phyloP scores from a whole-genome alignment of 2,329 filamentous ascomycete genomes.

The Monilinia fructigena region DNA sequence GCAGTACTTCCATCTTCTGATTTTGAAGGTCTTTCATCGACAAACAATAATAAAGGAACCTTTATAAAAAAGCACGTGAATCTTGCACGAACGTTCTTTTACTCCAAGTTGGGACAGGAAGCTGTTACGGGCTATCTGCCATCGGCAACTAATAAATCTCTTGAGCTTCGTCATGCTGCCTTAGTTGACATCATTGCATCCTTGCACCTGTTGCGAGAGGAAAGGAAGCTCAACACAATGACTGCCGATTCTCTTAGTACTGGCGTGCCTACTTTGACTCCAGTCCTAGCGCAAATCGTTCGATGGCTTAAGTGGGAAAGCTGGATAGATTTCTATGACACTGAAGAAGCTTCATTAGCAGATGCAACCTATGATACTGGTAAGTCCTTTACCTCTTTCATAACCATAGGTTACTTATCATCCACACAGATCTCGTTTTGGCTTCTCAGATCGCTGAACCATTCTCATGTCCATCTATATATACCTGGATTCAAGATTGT shows the following conservation, averaged over 20 bases:
- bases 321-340: conserved; percentile 61
- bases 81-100: conserved; percentile 64
- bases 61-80: conserved; percentile 56
- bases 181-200: conserved; percentile 69
- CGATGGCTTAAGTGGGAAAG: conserved; percentile 74
- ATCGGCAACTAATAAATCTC: conserved; percentile 52
- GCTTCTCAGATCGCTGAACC: conserved; percentile 45
- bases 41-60: conserved; percentile 50
- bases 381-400: conserved; percentile 30
- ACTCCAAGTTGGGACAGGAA: conserved; percentile 54
- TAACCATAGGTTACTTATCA: conserved; percentile 2
- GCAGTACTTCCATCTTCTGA: conserved; percentile 30
- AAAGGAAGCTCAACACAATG: conserved; percentile 74
- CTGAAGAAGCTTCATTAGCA: conserved; percentile 55
- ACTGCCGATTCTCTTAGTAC: conserved; percentile 49
- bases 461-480: conserved; percentile 58
- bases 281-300: conserved; percentile 76
- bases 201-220: conserved; percentile 84
- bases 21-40: conserved; percentile 26
- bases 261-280: conserved; percentile 57
- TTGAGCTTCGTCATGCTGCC: conserved; percentile 58
- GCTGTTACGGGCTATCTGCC: conserved; percentile 61
- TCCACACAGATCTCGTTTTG: conserved; percentile 27
- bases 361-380: conserved; percentile 57
- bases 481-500: conserved; percentile 52